A percentile compares a stretch with the other conserved stretches of the same genome.
Evolutionary conservation across 257 asterid species (phyloP).

Genomic region (Nicotiana tomentosiformis): DNA sequence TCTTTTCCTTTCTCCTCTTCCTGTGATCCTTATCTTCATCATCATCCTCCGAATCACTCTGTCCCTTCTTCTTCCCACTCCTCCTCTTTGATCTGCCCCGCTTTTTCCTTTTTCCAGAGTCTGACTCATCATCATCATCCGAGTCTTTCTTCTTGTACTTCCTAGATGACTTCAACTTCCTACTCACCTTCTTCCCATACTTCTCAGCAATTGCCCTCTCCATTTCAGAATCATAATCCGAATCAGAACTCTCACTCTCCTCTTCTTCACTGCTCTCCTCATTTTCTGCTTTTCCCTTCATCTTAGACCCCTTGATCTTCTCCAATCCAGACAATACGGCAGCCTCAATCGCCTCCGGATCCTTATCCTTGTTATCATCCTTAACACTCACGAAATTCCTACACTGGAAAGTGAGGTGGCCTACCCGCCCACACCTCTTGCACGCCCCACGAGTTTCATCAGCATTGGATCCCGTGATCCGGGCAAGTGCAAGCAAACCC

Average conservation of each 20-base stretch:
- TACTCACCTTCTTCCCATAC: constrained; percentile 35
- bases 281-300: constrained; percentile 24
- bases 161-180: constrained; percentile 29
- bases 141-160: constrained; percentile 29
- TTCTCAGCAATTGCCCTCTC: constrained; percentile 60
- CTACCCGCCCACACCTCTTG: constrained; percentile 89
- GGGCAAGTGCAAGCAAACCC: constrained; percentile 88
- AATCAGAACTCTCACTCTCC: constrained; percentile 71
- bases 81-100: constrained; percentile 59
- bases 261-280: constrained; percentile 59
- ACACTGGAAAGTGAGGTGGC: constrained; percentile 90
- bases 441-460: constrained; percentile 92
- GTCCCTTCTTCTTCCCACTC: constrained; percentile 41
- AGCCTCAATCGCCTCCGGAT: constrained; percentile 52
- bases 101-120: constrained; percentile 33
- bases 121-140: constrained; percentile 32
- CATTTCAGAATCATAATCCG: constrained; percentile 74
- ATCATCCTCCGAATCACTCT: constrained; percentile 45
- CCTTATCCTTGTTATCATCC: constrained; percentile 42
- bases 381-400: constrained; percentile 87
- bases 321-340: constrained; percentile 62
- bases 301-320: constrained; percentile 46
- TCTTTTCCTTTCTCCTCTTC: constrained; percentile 47
- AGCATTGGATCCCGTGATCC: constrained; percentile 76
- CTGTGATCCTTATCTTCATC: constrained; percentile 36